These are phyloP conservation scores for Sanghuangporus baumii DNA, from an alignment of 1,284 basidiomycete species.

Conservation along the genomic window DNA sequence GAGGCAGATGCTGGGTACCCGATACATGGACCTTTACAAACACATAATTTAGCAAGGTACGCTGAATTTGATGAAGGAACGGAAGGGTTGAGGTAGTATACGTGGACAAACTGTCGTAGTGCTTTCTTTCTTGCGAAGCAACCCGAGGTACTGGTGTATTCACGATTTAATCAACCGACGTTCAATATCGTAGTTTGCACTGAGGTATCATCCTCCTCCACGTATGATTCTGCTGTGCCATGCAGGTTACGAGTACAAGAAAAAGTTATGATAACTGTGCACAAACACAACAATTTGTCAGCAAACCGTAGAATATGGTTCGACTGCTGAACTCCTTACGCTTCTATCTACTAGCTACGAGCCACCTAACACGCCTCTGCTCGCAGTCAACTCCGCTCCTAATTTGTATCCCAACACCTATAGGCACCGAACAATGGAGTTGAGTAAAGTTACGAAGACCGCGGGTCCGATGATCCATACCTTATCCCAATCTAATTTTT, in stretches of 20 bases:
- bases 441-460: neutral
- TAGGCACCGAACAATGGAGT: neutral
- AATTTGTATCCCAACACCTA: constrained; percentile 82
- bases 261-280: neutral
- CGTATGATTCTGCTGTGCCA: neutral
- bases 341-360: neutral
- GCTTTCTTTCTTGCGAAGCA: neutral
- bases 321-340: neutral
- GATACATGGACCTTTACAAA: neutral
- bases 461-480: constrained; percentile 35
- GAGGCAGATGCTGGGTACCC: neutral
- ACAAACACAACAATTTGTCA: neutral
- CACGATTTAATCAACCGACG: neutral
- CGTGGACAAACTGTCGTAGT: neutral
- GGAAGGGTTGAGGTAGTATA: neutral
- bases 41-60: neutral
- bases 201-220: neutral
- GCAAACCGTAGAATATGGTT: neutral
- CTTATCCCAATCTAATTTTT: constrained; percentile 94
- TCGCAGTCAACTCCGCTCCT: constrained; percentile 75
- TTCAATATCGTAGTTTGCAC: neutral
- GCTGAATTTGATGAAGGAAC: neutral
- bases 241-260: neutral
- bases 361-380: constrained; percentile 53
- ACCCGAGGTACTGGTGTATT: neutral